Evolutionary conservation across 1,139 yeast species (phyloP), one percentile per base, ranked within the genome.

Genomic region (Debaryomyces psychrophilus): DNA sequence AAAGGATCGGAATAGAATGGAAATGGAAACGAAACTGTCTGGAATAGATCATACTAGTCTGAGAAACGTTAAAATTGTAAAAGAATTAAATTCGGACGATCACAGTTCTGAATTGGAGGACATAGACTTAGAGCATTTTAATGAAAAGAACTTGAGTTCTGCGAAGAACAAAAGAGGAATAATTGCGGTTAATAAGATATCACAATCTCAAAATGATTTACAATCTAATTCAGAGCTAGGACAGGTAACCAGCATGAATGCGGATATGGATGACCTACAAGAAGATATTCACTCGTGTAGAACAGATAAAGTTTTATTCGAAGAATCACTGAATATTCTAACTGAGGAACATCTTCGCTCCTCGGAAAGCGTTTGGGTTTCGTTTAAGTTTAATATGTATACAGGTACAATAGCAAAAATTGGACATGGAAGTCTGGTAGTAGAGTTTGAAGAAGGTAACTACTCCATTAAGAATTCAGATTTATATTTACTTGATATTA

Each of bases 321-420:
- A 49, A 11, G 74, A 69, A 48, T 15, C 26, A 1, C 61, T 58
- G 56, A 44, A 52, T 0, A 44, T 50, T 1, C 41, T 69, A 4
- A 51, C 55, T 0, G 61, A 58, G 17, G 27, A 49, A 1, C 59
- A 59, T 23, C 58, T 68, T 12, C 37, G 47, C 2, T 51, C 55
- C 36, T 47, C 45, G 3, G 54, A 57, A 14, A 64, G 70, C 44
- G 76, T 71, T 1, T 72, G 76, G 75, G 77, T 73, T 0, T 58
- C 60, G 6, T 63, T 61, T 50, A 64, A 70, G 40, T 62, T 72
- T 42, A 69, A 68, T 51, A 63, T 70, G 60, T 70, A 67, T 44
- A 55, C 76, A 1, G 77, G 77, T 0, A 52, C 46, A 4, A 51
- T 69, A 0, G 42, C 42, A 12, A 55, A 58, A 12, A 46, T 49